Evolutionary conservation across 139 green algal species (phyloP), one percentile per base, ranked within the genome.

Genomic region (Tetradesmus obliquus): DNA sequence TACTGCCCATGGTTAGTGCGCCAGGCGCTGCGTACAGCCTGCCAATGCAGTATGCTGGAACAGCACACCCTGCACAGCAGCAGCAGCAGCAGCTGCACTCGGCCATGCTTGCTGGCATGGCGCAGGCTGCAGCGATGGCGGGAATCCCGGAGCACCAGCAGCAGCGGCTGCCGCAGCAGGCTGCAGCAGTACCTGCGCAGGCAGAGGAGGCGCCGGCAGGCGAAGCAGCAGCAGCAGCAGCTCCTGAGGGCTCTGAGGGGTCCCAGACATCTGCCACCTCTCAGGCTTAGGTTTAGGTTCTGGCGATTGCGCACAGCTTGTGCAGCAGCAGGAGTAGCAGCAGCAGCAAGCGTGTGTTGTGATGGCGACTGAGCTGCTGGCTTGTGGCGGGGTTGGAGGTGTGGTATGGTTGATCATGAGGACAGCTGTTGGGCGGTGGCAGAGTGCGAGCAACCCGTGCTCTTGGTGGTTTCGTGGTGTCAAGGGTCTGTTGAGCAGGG

Each of bases 71-170:
- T 76, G 66, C 17, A 22, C 80, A 85, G 80, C 80, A 85, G 80
- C 80, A 57, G 15, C 20, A 51, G 51, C 80, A 85, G 80, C 80
- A 85, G 80, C 45, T 85, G 80, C 80, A 85, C 2, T n/a, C 80
- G 32, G 80, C 80, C 12, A 85, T 85, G 80, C 80, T 85, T n/a
- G 80, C 80, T 58, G 80, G 80, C 45, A 58, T 85, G 15, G 15
- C 80, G 5, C 80, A 66, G 17, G 80, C 80, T 66, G 80, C 80
- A 5, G 84, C 55, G 20, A 91, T 91, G 87, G 76, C 22, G 32
- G 87, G 51, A 12, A 91, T 91, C 7, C 87, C 76, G 9, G 72
- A 91, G 76, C 87, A 91, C 72, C 87, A 91, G 71, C 87, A 91
- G 87, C 87, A 91, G 87, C 87, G n/a, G 53, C 86, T 60, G 58